Base-by-base conservation (phyloP, 139 green algal species). In the Chlamydomonas asymmetrica region DNA sequence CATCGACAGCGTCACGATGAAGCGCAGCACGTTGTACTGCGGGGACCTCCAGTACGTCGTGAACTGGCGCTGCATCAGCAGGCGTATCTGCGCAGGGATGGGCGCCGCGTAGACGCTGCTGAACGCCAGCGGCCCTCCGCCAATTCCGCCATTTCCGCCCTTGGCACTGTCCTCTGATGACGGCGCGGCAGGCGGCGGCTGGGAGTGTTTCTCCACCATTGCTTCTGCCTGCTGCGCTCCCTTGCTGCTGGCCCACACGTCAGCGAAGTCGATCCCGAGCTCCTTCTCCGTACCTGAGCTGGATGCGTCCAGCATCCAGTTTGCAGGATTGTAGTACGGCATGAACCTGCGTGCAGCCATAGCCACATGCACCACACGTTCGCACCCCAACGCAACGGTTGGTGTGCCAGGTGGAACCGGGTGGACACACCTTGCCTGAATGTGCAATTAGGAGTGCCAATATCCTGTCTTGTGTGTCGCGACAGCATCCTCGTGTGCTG, bases 261-360 rank as follows among this genome's bases (percentile, higher is more conserved):
- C 54, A 10, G 69, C 69, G 8, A 66, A 75, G 56, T 75, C 69
- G n/a, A 66, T 29, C 7, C 54, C 69, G 54, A 75, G 49, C n/a
- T 13, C 29, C 27, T 8, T 27, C 54, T 75, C 69, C 39, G 54
- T 54, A 2, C n/a, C 69, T 1, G 69, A 39, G 4, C 54, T 43
- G 1, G 69, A 66, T 13, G 86, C 77, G 13, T 92, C 85, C 37
- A 94, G 81, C 89, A 94, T 93, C 87, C 88, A 94, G 45, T 87
- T 92, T 57, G 90, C 86, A 5, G 90, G 88, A 72, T 94, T 94
- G 68, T 89, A n/a, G 4, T 54, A 20, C 32, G 54, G 69, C 49
- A 57, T n/a, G 38, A 66, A 75, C 50, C 67, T 74, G 50, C 50
- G 50, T 22, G 50, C 48, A 5, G 34, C 40, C 48, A 45, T 32